Evolutionary conservation across 2,329 filamentous ascomycete species (phyloP).

Genomic region (Seiridium cupressi): DNA sequence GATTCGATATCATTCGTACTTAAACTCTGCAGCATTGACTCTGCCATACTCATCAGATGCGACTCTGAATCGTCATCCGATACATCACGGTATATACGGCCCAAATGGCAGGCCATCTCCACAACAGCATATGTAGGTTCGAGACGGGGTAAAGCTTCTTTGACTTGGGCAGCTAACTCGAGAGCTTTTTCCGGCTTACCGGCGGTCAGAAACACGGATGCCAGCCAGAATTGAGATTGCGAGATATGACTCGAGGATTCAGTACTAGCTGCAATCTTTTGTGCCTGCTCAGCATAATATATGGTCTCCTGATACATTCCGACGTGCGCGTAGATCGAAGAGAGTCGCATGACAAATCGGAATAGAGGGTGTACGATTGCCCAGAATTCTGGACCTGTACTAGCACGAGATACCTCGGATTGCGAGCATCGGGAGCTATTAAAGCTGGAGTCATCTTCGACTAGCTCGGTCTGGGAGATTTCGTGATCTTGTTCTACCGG

Average conservation of each 20-base stretch:
- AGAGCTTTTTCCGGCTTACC: conserved; percentile 58
- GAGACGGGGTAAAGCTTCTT: conserved; percentile 46
- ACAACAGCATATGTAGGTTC: conserved; percentile 43
- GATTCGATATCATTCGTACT: conserved; percentile 15
- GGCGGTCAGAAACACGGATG: conserved; percentile 55
- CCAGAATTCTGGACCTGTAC: conserved; percentile 73
- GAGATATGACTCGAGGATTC: conserved; percentile 58
- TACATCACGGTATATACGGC: conserved; percentile 52
- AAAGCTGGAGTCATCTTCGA: conserved; percentile 24
- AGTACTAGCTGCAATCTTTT: conserved; percentile 71
- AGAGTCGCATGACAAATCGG: conserved; percentile 69
- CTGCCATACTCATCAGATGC: conserved; percentile 46
- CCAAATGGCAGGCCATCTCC: conserved; percentile 52
- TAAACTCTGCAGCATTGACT: conserved; percentile 41
- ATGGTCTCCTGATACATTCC: conserved; percentile 86
- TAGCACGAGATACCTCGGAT: conserved; percentile 16
- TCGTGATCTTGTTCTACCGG: conserved; percentile 16
- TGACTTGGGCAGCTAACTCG: conserved; percentile 52
- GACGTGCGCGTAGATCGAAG: conserved; percentile 75
- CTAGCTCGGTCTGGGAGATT: conserved; percentile 22
- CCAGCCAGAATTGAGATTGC: conserved; percentile 53
- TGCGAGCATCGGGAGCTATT: conserved; percentile 24
- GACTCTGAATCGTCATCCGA: conserved; percentile 42
- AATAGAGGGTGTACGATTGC: conserved; percentile 72
- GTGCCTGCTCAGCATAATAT: conserved; percentile 82